Evolutionary conservation across 139 green algal genomes (phyloP), one percentile per base, ranked within the genome.

Genomic region (Chlorella sp.): DNA sequence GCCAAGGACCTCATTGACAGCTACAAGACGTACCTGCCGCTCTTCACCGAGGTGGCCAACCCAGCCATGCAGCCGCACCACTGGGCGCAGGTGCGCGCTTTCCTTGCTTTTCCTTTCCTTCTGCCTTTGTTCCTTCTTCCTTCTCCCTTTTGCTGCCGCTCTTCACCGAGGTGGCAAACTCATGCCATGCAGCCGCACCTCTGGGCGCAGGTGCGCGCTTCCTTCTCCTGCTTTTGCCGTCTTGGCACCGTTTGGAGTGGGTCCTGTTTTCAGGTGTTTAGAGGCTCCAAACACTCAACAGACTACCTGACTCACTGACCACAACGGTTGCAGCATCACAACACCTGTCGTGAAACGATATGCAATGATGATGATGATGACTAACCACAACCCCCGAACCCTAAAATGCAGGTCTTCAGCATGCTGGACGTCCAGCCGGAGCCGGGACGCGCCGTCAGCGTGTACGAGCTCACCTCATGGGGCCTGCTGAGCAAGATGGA

Each of bases 21-120:
- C 24, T 88, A 88, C 75, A 83, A 85, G 49, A 61, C 80, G 68
- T 74, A 82, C 67, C 60, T 81, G 35, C 80, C 74, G 33, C 70
- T 88, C 5, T 72, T 90, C 65, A 64, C 76, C 35, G 80, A 88
- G 67, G 71, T 81, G 5, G 80, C 73, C 55, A 90, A 90, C 74
- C 75, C 76, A 20, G 82, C 85, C 0, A 75, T 90, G 59, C 76
- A 88, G 78, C 61, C 49, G 0, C 80, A 82, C 69, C 85, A 90
- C 82, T 90, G 82, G 82, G 50, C 35, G 20, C 65, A 76, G 22
- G 75, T 89, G 14, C 74, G 70, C 2, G 67, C 23, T 64, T 4
- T n/a, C 4, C 26, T n/a, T n/a, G n/a, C n/a, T n/a, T n/a, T n/a
- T n/a, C n/a, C n/a, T n/a, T n/a, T n/a, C n/a, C n/a, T n/a, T n/a